Evolutionary conservation across 345 rosid genomes (phyloP), one percentile per base, ranked within the genome.

Genomic region (Dovyalis caffra): DNA sequence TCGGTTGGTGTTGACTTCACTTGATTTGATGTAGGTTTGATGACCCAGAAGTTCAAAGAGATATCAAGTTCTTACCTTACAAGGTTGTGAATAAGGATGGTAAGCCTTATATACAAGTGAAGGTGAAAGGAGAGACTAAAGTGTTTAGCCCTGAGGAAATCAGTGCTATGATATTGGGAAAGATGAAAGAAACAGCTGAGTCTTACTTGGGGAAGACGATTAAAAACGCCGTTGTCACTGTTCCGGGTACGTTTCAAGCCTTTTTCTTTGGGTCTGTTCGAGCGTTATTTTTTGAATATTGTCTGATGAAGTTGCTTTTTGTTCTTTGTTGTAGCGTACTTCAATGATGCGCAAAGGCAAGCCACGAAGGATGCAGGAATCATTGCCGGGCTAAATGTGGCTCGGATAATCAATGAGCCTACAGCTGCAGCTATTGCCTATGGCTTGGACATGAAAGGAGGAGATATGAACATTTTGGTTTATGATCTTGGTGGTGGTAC

Each of bases 151-250:
- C 92, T 2, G 92, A 89, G 77, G 90, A 88, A 68, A 81, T 88
- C 70, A 85, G 88, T 68, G 86, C 89, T 12, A 88, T 88, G 92
- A 81, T 87, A 38, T 40, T 88, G 66, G 78, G 70, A 23, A 88
- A 88, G 80, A 88, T 88, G 92, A 86, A 82, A 76, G 88, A 88
- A 58, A 87, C 89, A 12, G 87, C 92, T n/a, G 88, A 87, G 81
- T 80, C 85, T 16, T 88, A 38, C 82, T 84, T 87, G 21, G 92
- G 90, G 53, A 82, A 84, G 79, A 81, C 81, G 63, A 76, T 87
- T 8, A 84, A 78, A 76, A 87, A 89, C 61, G 92, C 92, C 0
- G 89, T 89, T 9, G 25, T 89, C 61, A 88, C 92, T 0, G 90
- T 88, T 71, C 92, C 92, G 18, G 86, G 86, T 83, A 76, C n/a